phyloP scores from a whole-genome alignment of 805 yeast genomes.

The Candida methanosorbosa region DNA sequence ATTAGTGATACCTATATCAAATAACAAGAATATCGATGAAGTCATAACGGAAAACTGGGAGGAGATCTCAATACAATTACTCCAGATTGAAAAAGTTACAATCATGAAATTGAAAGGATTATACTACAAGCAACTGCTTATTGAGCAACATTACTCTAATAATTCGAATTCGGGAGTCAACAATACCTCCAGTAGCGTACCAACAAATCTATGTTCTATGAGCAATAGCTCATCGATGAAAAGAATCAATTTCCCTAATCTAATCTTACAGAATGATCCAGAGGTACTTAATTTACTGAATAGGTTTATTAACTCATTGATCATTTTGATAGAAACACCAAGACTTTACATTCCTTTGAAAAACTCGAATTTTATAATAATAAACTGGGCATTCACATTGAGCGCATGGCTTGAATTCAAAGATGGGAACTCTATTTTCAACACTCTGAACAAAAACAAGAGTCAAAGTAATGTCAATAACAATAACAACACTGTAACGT shows the following conservation, averaged over 20 bases:
- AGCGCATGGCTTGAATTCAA: slow-evolving; percentile 48
- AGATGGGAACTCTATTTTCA: slow-evolving; percentile 24
- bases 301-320: slow-evolving; percentile 28
- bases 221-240: neutral
- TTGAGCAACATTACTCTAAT: neutral
- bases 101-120: slow-evolving; percentile 19
- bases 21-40: slow-evolving; percentile 18
- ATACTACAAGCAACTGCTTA: neutral
- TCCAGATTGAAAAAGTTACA: slow-evolving; percentile 23
- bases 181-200: neutral
- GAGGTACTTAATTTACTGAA: slow-evolving; percentile 32
- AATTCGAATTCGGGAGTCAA: neutral
- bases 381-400: slow-evolving; percentile 45
- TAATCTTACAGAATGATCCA: slow-evolving; percentile 31
- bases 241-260: slow-evolving; percentile 14
- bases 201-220: too few relatives aligned
- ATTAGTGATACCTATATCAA: slow-evolving; percentile 37
- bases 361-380: slow-evolving; percentile 28
- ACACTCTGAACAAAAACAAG: neutral
- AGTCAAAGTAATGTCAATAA: neutral
- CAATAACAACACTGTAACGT: neutral
- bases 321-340: slow-evolving; percentile 35
- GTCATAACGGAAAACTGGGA: slow-evolving; percentile 42
- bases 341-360: slow-evolving; percentile 35
- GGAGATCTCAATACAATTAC: slow-evolving; percentile 31